phyloP scores from a whole-genome alignment of 345 rosid genomes.

The Kandelia obovata region DNA sequence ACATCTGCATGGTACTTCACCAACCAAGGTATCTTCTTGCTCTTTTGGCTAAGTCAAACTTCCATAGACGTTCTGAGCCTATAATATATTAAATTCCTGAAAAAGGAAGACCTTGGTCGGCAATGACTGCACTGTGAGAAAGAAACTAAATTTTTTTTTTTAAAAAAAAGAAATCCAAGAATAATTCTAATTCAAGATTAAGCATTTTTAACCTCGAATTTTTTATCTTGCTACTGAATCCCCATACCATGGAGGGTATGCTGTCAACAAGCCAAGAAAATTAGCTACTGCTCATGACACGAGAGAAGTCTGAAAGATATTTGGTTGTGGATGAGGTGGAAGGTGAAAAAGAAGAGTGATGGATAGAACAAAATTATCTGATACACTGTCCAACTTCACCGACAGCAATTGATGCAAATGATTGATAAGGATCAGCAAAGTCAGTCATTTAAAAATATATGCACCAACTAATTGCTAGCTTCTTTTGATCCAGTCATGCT shows the following conservation, averaged over 20 bases:
- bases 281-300: no score
- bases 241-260: no score
- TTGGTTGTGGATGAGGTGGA: no score
- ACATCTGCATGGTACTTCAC: slow-evolving; percentile 81
- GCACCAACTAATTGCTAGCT: slow-evolving; percentile 12
- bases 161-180: not conserved
- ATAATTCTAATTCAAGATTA: not conserved
- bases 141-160: not conserved
- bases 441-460: not conserved
- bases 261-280: no score
- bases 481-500: slow-evolving; percentile 50
- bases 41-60: not conserved
- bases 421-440: no score
- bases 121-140: not conserved
- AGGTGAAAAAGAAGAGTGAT: not conserved
- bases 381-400: no score
- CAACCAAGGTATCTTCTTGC: slow-evolving; percentile 69
- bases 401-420: no score
- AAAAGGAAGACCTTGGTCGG: not conserved
- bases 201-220: no score
- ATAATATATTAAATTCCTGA: slow-evolving; percentile 1
- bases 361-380: no score
- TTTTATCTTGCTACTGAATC: no score
- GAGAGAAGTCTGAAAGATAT: not conserved
- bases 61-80: not conserved